Evolutionary conservation across 2,329 filamentous ascomycete species (phyloP).

Genomic region (Penicillium sclerotiorum): DNA sequence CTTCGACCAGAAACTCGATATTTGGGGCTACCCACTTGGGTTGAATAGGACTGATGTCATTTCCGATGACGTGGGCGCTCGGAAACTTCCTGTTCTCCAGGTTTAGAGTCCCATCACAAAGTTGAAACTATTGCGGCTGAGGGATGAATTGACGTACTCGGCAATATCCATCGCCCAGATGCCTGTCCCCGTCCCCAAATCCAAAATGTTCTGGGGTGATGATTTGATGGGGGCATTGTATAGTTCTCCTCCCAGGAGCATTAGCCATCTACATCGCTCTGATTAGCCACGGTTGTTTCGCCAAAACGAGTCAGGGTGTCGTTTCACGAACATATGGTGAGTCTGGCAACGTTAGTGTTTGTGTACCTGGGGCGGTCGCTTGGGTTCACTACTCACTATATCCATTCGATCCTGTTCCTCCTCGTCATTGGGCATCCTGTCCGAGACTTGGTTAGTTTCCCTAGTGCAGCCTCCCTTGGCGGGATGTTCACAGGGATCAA

Average conservation of each 20-base stretch:
- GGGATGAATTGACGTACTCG: constrained; percentile 24
- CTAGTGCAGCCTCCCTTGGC: background rate
- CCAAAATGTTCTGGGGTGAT: constrained; percentile 36
- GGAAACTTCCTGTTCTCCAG: constrained; percentile 32
- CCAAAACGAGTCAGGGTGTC: background rate
- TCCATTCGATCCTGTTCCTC: constrained; percentile 36
- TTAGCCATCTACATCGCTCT: constrained; percentile 19
- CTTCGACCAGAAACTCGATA: constrained; percentile 33
- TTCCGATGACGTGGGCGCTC: constrained; percentile 37
- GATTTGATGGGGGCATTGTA: constrained; percentile 25
- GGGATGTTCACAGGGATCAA: background rate
- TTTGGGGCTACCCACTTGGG: constrained; percentile 8
- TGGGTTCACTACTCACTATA: constrained; percentile 17
- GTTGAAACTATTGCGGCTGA: too few relatives aligned
- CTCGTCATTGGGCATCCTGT: constrained; percentile 37
- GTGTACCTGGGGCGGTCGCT: background rate
- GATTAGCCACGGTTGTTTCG: background rate
- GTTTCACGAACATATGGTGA: constrained; percentile 21
- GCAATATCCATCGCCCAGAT: constrained; percentile 49
- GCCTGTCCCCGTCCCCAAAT: constrained; percentile 48
- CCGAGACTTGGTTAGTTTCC: background rate
- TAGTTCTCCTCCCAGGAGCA: constrained; percentile 29
- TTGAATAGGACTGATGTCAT: constrained; percentile 44
- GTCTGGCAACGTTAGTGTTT: constrained; percentile 12
- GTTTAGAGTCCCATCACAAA: background rate